Conservation (phyloP, 805 yeast species). For the Grigorovia humatica region DNA sequence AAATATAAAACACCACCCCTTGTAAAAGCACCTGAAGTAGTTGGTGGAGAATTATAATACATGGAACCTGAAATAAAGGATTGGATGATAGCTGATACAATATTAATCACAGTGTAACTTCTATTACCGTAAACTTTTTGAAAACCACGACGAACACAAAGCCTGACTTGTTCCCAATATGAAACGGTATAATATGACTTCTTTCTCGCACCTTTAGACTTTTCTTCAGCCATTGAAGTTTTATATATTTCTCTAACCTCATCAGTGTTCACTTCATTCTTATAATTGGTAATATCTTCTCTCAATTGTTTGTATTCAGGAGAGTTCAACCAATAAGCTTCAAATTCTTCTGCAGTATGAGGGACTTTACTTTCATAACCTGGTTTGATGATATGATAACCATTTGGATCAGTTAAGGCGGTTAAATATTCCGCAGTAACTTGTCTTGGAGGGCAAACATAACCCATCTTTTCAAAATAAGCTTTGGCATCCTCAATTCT, state of each 20-base stretch:
- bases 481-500: constrained; percentile 36
- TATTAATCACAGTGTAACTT: constrained; percentile 33
- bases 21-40: constrained; percentile 50
- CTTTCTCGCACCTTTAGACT: constrained; percentile 16
- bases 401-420: constrained; percentile 49
- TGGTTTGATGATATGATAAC: constrained; percentile 27
- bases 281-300: constrained; percentile 34
- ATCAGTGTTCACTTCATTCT: constrained; percentile 21
- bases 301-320: constrained; percentile 30
- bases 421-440: constrained; percentile 54
- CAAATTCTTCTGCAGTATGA: constrained; percentile 48
- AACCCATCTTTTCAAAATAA: constrained; percentile 50
- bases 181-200: constrained; percentile 22
- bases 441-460: constrained; percentile 45
- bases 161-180: constrained; percentile 37
- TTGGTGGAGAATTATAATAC: constrained; percentile 41
- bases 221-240: constrained; percentile 22
- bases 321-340: constrained; percentile 34
- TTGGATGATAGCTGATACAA: constrained; percentile 34
- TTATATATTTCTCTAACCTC: constrained; percentile 29
- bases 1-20: constrained; percentile 59
- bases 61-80: constrained; percentile 54
- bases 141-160: constrained; percentile 42
- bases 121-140: constrained; percentile 50
- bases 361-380: constrained; percentile 46